Evolutionary conservation across 2,329 filamentous ascomycete genomes (phyloP).

Genomic region (Pestalotiopsis sp.): DNA sequence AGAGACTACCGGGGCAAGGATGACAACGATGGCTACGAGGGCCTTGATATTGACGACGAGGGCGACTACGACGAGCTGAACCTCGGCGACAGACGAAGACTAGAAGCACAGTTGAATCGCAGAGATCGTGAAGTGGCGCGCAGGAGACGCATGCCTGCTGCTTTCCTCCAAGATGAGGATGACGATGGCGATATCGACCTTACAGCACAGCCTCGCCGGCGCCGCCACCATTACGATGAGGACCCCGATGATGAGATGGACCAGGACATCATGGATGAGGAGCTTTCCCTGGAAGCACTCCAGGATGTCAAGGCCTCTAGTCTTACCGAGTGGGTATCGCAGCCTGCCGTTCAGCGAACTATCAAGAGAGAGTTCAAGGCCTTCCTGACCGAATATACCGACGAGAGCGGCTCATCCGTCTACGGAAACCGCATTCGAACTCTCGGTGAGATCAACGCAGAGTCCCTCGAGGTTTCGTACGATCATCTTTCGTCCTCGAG

Average conservation of each 20-base stretch:
- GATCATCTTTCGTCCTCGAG: conserved; percentile 88
- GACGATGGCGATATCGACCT: conserved; percentile 84
- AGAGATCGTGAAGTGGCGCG: conserved; percentile 72
- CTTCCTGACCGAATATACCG: conserved; percentile 94
- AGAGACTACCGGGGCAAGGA: conserved; percentile 69
- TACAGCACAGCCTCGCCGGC: conserved; percentile 79
- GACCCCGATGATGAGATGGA: conserved; percentile 90
- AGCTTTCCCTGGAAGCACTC: conserved; percentile 87
- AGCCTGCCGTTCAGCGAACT: conserved; percentile 85
- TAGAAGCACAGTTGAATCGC: conserved; percentile 72
- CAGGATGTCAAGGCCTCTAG: conserved; percentile 92
- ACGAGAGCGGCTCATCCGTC: conserved; percentile 84
- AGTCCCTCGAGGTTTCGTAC: conserved; percentile 94
- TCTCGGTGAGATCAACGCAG: conserved; percentile 95
- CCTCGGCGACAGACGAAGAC: conserved; percentile 62
- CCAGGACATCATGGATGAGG: conserved; percentile 92
- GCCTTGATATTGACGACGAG: conserved; percentile 74
- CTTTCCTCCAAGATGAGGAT: conserved; percentile 78
- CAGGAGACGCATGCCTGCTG: conserved; percentile 66
- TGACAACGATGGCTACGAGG: conserved; percentile 69
- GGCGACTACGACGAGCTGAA: conserved; percentile 72
- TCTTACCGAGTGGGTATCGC: conserved; percentile 92
- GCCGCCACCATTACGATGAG: conserved; percentile 90
- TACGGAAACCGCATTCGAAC: conserved; percentile 94
- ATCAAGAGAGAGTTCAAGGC: conserved; percentile 97